Conservation (phyloP, 345 rosid genomes). For the Sisymbrium irio region DNA sequence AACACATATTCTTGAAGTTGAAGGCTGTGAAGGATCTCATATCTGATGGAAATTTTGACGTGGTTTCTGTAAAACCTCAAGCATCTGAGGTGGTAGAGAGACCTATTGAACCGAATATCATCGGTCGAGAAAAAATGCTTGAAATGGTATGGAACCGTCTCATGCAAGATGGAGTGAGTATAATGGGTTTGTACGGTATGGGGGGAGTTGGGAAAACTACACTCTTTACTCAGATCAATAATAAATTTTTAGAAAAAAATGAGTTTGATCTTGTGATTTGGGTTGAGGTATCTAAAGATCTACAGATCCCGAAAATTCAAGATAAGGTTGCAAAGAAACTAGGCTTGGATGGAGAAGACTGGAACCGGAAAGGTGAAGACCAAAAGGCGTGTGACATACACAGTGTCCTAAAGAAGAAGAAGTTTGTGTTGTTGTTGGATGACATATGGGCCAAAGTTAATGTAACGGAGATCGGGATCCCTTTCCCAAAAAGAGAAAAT, state of each 20-base stretch:
- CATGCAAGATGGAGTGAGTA: no score
- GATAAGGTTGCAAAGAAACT: background rate
- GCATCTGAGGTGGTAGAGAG: background rate
- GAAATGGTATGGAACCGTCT: no score
- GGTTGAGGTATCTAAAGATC: conserved; percentile 6
- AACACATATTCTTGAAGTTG: background rate
- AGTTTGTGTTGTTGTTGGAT: no score
- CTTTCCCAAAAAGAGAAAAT: background rate
- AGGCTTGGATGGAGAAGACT: background rate
- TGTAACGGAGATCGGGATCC: background rate
- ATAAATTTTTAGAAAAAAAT: background rate
- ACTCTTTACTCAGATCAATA: conserved; percentile 22
- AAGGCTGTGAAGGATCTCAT: background rate
- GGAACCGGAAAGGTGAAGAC: background rate
- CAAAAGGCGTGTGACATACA: background rate
- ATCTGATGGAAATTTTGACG: background rate
- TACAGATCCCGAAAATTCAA: conserved; percentile 7
- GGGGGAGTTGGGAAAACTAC: conserved; percentile 38
- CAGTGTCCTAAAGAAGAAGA: no score
- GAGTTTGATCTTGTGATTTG: conserved; percentile 6
- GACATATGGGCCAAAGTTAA: background rate
- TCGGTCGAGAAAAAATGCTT: no score
- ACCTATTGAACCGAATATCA: no score
- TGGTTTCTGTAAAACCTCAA: background rate
- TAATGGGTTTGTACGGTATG: no score